Conservation (phyloP, 495 filamentous ascomycete species). For the Aspergillus incahuasiensis region DNA sequence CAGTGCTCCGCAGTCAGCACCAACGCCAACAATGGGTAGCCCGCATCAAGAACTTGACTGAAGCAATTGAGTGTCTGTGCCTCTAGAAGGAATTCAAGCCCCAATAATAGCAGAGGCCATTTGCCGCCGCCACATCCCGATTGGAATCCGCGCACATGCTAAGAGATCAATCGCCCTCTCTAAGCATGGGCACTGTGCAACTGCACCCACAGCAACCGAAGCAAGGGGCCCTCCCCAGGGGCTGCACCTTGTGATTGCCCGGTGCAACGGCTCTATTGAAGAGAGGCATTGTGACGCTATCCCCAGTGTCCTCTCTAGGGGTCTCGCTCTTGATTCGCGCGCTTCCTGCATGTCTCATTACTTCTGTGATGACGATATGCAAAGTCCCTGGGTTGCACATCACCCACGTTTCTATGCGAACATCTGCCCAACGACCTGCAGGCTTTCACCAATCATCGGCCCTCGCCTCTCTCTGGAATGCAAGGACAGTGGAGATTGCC, state of each 20-base stretch:
- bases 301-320: slow-evolving; percentile 10
- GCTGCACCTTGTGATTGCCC: slow-evolving; percentile 22
- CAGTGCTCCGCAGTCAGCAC: background rate
- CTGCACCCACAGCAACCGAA: slow-evolving; percentile 21
- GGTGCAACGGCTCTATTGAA: slow-evolving; percentile 18
- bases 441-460: background rate
- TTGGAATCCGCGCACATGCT: slow-evolving; percentile 19
- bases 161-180: slow-evolving; percentile 12
- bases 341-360: slow-evolving; percentile 22
- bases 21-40: slow-evolving; percentile 6
- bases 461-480: slow-evolving; percentile 27
- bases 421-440: slow-evolving; percentile 19
- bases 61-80: slow-evolving; percentile 10
- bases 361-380: slow-evolving; percentile 22
- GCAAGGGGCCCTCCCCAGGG: slow-evolving; percentile 26
- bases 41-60: slow-evolving; percentile 10
- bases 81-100: slow-evolving; percentile 14
- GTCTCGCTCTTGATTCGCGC: slow-evolving; percentile 10
- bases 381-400: slow-evolving; percentile 16
- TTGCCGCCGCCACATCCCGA: slow-evolving; percentile 12
- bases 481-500: slow-evolving; percentile 26
- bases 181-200: slow-evolving; percentile 16
- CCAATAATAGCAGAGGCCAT: slow-evolving; percentile 5
- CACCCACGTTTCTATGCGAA: slow-evolving; percentile 24
- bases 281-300: slow-evolving; percentile 14